Evolutionary conservation across 2,329 filamentous ascomycete genomes (phyloP).

Genomic region (Cephalotrichum gorgonifer): DNA sequence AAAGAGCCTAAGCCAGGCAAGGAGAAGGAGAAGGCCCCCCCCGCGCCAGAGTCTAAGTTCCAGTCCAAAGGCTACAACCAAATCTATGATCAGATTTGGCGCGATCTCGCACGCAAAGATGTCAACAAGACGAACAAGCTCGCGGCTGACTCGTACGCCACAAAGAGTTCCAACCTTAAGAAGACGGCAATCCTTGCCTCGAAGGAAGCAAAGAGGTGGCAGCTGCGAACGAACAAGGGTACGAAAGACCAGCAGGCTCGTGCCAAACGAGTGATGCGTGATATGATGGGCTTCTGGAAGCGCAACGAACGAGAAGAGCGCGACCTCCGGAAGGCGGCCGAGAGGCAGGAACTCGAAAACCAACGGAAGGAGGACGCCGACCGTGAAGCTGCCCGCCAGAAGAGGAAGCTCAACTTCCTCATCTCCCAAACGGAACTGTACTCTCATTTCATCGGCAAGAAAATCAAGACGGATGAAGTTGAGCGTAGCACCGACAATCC

Average conservation of each 20-base stretch:
- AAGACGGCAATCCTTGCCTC: conserved; percentile 95
- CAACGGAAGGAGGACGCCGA: conserved; percentile 95
- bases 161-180: conserved; percentile 88
- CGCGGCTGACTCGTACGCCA: conserved; percentile 74
- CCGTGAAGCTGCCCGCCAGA: conserved; percentile 92
- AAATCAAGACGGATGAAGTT: conserved; percentile 95
- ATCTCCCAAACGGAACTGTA: conserved; percentile 98
- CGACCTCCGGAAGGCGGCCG: conserved; percentile 84
- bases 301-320: conserved; percentile 96
- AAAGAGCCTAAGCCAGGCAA: conserved; percentile 31
- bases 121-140: conserved; percentile 87
- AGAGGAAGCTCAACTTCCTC: conserved; percentile 97
- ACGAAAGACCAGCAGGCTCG: conserved; percentile 95
- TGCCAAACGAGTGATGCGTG: conserved; percentile 95
- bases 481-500: conserved; percentile 81
- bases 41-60: conserved; percentile 54
- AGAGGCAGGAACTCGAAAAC: conserved; percentile 92
- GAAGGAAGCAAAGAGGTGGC: conserved; percentile 96
- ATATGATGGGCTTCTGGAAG: conserved; percentile 99
- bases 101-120: conserved; percentile 87
- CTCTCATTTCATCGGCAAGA: conserved; percentile 98
- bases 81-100: conserved; percentile 95
- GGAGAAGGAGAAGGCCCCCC: conserved; percentile 32
- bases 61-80: conserved; percentile 91
- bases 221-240: conserved; percentile 94